A percentile compares a stretch with the other conserved stretches of the same genome.
Conservation (phyloP, 2,329 filamentous ascomycete genomes). For the Fusarium poae region DNA sequence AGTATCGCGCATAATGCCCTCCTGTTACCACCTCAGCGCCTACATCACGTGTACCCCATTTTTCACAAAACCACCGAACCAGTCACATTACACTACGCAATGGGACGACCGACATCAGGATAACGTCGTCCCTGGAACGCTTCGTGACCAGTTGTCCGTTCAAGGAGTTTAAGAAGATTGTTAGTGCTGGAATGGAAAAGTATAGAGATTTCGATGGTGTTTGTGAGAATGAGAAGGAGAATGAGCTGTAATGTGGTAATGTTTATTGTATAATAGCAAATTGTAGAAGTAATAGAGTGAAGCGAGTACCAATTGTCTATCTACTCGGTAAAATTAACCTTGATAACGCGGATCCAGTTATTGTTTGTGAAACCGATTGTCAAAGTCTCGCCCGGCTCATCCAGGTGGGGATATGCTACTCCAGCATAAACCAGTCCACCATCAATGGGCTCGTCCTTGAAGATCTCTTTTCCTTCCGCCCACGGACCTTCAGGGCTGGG, state of each 20-base stretch:
- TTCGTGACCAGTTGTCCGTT: slow-evolving; percentile 44
- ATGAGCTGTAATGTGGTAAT: slow-evolving; percentile 26
- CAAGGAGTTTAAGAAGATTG: slow-evolving; percentile 39
- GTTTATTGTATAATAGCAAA: neutral
- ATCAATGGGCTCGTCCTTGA: slow-evolving; percentile 52
- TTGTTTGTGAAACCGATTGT: slow-evolving; percentile 58
- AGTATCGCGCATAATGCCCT: too few relatives aligned
- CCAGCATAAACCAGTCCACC: slow-evolving; percentile 53
- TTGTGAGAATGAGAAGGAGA: slow-evolving; percentile 38
- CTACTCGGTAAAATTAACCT: slow-evolving; percentile 25
- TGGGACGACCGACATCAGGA: too few relatives aligned
- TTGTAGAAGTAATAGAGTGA: neutral
- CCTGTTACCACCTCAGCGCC: too few relatives aligned
- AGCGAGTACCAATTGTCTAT: accelerated
- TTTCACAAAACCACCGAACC: too few relatives aligned
- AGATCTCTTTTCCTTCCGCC: slow-evolving; percentile 54
- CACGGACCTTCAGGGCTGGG: slow-evolving; percentile 53
- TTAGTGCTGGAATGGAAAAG: slow-evolving; percentile 35
- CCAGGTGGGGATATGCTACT: slow-evolving; percentile 56
- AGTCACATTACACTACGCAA: too few relatives aligned
- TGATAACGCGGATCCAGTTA: slow-evolving; percentile 56
- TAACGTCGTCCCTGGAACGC: too few relatives aligned
- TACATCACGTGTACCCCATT: too few relatives aligned
- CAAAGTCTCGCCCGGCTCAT: slow-evolving; percentile 53
- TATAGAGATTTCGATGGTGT: slow-evolving; percentile 43